Conservation (phyloP, 1,284 basidiomycete genomes). For the Meira nashicola region DNA sequence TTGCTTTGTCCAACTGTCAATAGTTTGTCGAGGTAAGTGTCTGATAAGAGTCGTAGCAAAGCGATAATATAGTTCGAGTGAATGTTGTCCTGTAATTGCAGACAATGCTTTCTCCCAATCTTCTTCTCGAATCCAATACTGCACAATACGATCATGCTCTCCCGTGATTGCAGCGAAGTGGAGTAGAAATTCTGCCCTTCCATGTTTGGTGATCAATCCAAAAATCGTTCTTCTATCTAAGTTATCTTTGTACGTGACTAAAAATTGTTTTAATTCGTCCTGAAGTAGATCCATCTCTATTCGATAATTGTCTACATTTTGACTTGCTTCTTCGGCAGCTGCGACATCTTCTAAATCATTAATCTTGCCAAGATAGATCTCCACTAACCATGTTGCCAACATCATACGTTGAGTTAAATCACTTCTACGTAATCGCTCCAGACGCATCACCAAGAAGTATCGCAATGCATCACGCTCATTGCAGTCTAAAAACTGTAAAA, state of each 20-base stretch:
- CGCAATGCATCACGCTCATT: slow-evolving; percentile 87
- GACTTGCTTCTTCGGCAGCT: slow-evolving; percentile 69
- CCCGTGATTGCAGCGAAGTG: slow-evolving; percentile 79
- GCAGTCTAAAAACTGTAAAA: slow-evolving; percentile 81
- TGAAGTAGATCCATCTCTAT: slow-evolving; percentile 78
- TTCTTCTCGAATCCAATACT: slow-evolving; percentile 85
- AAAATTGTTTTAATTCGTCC: slow-evolving; percentile 85
- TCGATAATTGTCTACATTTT: slow-evolving; percentile 78
- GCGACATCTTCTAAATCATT: slow-evolving; percentile 85
- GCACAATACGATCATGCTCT: slow-evolving; percentile 79
- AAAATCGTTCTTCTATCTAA: slow-evolving; percentile 80
- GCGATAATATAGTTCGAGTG: slow-evolving; percentile 85
- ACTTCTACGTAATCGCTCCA: slow-evolving; percentile 74
- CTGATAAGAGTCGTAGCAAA: slow-evolving; percentile 83
- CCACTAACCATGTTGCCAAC: slow-evolving; percentile 96
- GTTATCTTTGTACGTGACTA: slow-evolving; percentile 82
- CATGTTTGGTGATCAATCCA: slow-evolving; percentile 87
- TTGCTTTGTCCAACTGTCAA: slow-evolving; percentile 86
- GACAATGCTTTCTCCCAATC: slow-evolving; percentile 87
- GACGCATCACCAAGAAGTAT: slow-evolving; percentile 78
- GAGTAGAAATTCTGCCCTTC: slow-evolving; percentile 83
- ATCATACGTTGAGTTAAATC: slow-evolving; percentile 92
- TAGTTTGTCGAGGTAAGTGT: slow-evolving; percentile 77
- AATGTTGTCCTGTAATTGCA: slow-evolving; percentile 68
- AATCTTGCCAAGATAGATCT: slow-evolving; percentile 93